Evolutionary conservation across 2,329 filamentous ascomycete species (phyloP).

Genomic region (Claviceps citrina): DNA sequence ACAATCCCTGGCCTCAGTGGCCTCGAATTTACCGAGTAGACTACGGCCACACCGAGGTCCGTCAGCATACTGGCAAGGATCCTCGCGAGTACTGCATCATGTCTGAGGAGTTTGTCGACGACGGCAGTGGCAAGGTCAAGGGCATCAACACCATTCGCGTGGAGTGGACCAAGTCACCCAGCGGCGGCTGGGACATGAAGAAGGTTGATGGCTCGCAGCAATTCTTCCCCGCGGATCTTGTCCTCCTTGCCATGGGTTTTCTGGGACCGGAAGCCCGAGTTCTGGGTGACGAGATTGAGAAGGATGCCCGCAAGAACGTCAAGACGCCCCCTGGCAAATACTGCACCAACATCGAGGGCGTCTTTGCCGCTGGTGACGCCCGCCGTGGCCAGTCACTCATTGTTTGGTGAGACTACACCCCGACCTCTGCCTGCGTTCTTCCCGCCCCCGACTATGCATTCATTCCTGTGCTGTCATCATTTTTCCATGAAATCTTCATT

Average conservation of each 20-base stretch:
- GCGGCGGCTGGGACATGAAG: conserved; percentile 97
- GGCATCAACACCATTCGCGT: conserved; percentile 93
- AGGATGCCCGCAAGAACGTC: conserved; percentile 86
- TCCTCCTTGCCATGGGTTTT: conserved; percentile 95
- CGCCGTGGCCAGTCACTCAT: conserved; percentile 89
- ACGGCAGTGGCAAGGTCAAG: conserved; percentile 75
- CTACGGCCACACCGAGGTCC: conserved; percentile 90
- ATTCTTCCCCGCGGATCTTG: conserved; percentile 91
- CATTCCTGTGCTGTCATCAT: background rate
- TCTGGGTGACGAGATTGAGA: conserved; percentile 75
- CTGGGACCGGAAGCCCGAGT: conserved; percentile 81
- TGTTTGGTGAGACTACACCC: conserved; percentile 78
- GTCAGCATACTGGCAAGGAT: conserved; percentile 90
- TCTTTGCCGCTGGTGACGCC: conserved; percentile 92
- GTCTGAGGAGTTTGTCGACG: conserved; percentile 90
- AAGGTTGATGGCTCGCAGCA: conserved; percentile 84
- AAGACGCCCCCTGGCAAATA: conserved; percentile 85
- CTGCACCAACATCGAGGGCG: conserved; percentile 70
- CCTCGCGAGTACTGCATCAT: conserved; percentile 96
- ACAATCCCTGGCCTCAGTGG: conserved; percentile 98
- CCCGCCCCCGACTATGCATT: background rate
- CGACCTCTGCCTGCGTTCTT: no score
- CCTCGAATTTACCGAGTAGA: conserved; percentile 96
- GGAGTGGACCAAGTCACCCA: conserved; percentile 83
- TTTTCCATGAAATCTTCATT: background rate